Conservation (phyloP, 1,284 basidiomycete genomes). For the Anthracocystis setariae region DNA sequence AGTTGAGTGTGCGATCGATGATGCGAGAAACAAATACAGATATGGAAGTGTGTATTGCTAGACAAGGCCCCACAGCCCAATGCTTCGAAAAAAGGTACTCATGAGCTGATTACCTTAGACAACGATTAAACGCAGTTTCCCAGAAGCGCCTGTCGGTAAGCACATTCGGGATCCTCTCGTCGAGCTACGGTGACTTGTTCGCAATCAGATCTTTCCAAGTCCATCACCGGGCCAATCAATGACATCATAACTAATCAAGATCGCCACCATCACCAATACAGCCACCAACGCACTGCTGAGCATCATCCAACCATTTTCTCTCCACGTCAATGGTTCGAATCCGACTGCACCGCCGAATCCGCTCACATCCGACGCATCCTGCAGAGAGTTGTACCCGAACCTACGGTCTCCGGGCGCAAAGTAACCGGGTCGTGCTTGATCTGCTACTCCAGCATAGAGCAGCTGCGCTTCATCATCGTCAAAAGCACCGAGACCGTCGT, state of each 20-base stretch:
- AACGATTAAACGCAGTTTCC: no score
- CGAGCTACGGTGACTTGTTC: no score
- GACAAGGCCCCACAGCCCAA: no score
- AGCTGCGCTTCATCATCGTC: slow-evolving; percentile 36
- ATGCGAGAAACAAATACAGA: slow-evolving; percentile 33
- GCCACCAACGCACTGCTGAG: slow-evolving; percentile 24
- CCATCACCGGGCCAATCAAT: slow-evolving; percentile 57
- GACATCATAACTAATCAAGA: slow-evolving; percentile 51
- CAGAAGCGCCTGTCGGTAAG: no score
- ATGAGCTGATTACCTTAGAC: no score
- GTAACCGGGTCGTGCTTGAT: slow-evolving; percentile 11
- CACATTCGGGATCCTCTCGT: no score
- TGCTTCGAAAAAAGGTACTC: no score
- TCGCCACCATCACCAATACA: slow-evolving; percentile 34
- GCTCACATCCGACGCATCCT: background rate
- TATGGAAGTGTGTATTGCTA: slow-evolving; percentile 8
- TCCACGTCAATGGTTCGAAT: slow-evolving; percentile 36
- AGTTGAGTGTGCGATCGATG: background rate
- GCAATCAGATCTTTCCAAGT: slow-evolving; percentile 27
- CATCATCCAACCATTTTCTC: slow-evolving; percentile 42
- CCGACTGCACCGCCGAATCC: slow-evolving; percentile 22
- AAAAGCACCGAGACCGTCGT: slow-evolving; percentile 11
- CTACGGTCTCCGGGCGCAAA: slow-evolving; percentile 31
- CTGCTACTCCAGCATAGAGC: slow-evolving; percentile 16
- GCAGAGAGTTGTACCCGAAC: slow-evolving; percentile 33